These are phyloP conservation scores for Candida fluviatilis DNA, from an alignment of 805 yeast genomes.

Conservation along the genomic window DNA sequence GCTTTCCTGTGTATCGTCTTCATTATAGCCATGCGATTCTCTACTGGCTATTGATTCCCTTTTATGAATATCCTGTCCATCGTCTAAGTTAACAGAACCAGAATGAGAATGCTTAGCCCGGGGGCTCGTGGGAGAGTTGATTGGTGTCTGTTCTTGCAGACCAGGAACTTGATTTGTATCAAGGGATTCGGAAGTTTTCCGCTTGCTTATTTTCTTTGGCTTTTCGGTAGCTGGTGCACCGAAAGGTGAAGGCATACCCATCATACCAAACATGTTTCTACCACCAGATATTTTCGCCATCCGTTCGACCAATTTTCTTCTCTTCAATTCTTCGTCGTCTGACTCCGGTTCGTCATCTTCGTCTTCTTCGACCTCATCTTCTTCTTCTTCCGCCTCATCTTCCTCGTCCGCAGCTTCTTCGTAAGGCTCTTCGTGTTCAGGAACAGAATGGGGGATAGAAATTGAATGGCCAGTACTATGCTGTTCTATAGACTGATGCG, in stretches of 20 bases:
- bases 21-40: not conserved
- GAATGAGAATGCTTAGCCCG: no score
- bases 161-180: no score
- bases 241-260: conserved; percentile 47
- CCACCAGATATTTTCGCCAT: conserved; percentile 97
- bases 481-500: not conserved
- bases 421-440: conserved; percentile 3
- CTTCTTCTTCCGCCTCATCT: conserved; percentile 15
- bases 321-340: conserved; percentile 71
- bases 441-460: not conserved
- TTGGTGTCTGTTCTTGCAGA: no score
- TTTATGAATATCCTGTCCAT: not conserved
- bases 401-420: conserved; percentile 9
- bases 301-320: conserved; percentile 77
- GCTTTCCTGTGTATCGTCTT: not conserved
- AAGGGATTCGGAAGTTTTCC: conserved; percentile 7
- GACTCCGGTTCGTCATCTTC: conserved; percentile 56
- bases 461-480: not conserved
- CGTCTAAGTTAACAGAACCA: not conserved
- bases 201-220: conserved; percentile 10
- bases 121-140: not conserved
- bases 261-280: conserved; percentile 72
- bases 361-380: conserved; percentile 44
- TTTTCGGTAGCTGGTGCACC: conserved; percentile 18
- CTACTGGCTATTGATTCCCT: no score